Percentiles rank a stretch among this genome's conserved stretches.
Evolutionary conservation across 176 grass and related monocot genomes (phyloP).

Genomic region (Zea luxurians): DNA sequence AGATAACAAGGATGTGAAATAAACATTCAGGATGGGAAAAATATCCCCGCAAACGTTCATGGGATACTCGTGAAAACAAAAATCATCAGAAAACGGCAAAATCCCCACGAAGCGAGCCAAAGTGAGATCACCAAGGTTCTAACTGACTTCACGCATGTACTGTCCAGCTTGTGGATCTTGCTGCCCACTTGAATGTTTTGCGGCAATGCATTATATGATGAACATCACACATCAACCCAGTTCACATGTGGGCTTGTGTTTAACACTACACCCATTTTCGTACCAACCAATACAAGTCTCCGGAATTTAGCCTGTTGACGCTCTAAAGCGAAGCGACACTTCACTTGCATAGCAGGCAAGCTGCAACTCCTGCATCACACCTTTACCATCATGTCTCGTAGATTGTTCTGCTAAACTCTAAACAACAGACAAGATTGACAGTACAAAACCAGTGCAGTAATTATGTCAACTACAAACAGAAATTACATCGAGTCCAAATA

Average conservation of each 20-base stretch:
- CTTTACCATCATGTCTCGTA: background rate
- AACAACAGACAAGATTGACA: background rate
- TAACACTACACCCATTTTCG: background rate
- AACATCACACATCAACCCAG: background rate
- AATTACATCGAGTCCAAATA: background rate
- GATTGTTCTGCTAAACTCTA: background rate
- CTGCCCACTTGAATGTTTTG: background rate
- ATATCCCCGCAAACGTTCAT: too few species aligned
- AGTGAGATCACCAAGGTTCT: conserved; percentile 62
- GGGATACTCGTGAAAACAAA: too few species aligned
- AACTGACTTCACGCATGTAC: conserved; percentile 60
- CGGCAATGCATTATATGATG: background rate
- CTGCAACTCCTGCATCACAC: background rate
- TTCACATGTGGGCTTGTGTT: background rate
- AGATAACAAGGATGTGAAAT: too few species aligned
- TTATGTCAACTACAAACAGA: background rate
- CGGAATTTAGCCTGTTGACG: too few species aligned
- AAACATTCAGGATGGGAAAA: too few species aligned
- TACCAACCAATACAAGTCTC: too few species aligned
- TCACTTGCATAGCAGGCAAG: background rate
- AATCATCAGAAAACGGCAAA: too few species aligned
- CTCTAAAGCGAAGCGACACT: background rate
- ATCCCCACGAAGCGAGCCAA: conserved; percentile 66
- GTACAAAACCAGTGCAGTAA: background rate
- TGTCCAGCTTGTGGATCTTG: background rate